A percentile compares a stretch with the other conserved stretches of the same genome.
Evolutionary conservation across 1,139 yeast genomes (phyloP).

Genomic region (Geotrichum fermentans): DNA sequence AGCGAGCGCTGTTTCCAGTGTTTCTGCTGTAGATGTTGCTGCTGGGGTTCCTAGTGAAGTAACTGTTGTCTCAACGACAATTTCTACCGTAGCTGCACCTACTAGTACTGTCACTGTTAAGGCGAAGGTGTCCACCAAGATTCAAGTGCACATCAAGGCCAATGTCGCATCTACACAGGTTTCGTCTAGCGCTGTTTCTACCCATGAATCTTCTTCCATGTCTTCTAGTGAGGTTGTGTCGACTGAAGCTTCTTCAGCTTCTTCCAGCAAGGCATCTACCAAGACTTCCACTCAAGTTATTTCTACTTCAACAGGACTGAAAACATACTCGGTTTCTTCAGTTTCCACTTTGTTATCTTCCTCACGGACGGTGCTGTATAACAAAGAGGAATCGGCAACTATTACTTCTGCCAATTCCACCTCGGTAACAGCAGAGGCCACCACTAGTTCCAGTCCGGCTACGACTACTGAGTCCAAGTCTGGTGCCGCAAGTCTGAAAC

Average conservation of each 20-base stretch:
- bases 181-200: no score
- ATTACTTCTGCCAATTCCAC: not conserved
- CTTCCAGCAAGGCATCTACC: not conserved
- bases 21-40: conserved; percentile 6
- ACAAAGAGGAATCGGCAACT: conserved; percentile 21
- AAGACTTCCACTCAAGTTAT: not conserved
- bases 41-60: not conserved
- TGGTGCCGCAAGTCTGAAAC: not conserved
- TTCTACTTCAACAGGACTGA: not conserved
- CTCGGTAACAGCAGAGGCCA: not conserved
- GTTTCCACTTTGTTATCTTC: conserved; percentile 22
- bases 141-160: no score
- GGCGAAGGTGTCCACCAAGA: no score
- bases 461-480: not conserved
- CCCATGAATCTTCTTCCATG: no score
- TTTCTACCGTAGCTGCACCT: not conserved
- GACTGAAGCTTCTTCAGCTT: not conserved
- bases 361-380: conserved; percentile 27
- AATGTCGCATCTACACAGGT: no score
- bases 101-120: not conserved
- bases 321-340: not conserved
- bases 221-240: not conserved
- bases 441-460: not conserved
- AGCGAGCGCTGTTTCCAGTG: conserved; percentile 10
- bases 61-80: not conserved